These are phyloP conservation scores for Ganoderma multipileum DNA, from an alignment of 1,284 basidiomycete genomes.

Conservation along the genomic window DNA sequence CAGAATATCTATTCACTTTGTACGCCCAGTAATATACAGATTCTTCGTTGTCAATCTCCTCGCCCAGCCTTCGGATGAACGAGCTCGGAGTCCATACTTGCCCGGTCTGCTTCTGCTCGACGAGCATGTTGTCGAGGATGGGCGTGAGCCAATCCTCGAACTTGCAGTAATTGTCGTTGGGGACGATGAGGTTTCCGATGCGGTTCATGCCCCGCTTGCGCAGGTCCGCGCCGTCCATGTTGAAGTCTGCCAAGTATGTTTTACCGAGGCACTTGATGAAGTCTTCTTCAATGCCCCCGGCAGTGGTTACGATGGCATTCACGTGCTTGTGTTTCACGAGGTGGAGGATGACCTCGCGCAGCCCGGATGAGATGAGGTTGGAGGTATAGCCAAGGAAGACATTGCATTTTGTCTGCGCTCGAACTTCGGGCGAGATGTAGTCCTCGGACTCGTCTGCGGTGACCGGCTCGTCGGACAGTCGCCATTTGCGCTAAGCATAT, in stretches of 20 bases:
- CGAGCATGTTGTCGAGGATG: constrained; percentile 91
- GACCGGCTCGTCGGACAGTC: constrained; percentile 82
- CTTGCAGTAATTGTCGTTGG: constrained; percentile 99
- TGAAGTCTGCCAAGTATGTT: constrained; percentile 95
- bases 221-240: constrained; percentile 89
- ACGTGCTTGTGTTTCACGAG: constrained; percentile 96
- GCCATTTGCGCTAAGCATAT: constrained; percentile 72
- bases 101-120: constrained; percentile 82
- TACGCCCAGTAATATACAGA: constrained; percentile 99
- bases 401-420: constrained; percentile 77
- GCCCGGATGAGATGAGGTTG: constrained; percentile 96
- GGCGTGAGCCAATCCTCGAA: constrained; percentile 99
- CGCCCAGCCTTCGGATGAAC: constrained; percentile 91
- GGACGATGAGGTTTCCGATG: constrained; percentile 97
- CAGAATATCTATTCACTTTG: constrained; percentile 71
- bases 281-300: constrained; percentile 98
- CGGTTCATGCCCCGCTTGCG: constrained; percentile 93
- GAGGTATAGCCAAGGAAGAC: constrained; percentile 99
- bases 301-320: constrained; percentile 93
- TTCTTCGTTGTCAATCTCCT: constrained; percentile 96
- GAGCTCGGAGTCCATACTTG: constrained; percentile 93
- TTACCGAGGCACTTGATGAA: constrained; percentile 98
- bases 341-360: constrained; percentile 92
- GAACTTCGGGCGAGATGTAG: constrained; percentile 62
- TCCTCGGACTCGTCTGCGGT: constrained; percentile 73